Conservation (phyloP, 345 rosid genomes). For the Corchorus olitorius region DNA sequence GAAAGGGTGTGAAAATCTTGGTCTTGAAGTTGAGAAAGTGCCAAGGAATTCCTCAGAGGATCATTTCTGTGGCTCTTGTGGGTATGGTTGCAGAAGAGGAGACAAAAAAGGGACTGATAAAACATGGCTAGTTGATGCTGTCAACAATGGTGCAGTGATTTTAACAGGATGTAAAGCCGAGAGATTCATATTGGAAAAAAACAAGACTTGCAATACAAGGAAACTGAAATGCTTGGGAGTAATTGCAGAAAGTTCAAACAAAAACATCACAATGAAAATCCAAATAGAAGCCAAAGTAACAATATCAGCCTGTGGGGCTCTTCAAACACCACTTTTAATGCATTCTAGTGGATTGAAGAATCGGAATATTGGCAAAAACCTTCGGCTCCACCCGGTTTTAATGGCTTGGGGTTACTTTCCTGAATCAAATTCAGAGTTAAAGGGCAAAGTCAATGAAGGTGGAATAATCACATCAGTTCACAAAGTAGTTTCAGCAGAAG, state of each 20-base stretch:
- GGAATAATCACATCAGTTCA: slow-evolving; percentile 65
- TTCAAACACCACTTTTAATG: slow-evolving; percentile 80
- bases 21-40: slow-evolving; percentile 50
- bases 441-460: slow-evolving; percentile 54
- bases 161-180: slow-evolving; percentile 86
- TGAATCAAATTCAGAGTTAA: slow-evolving; percentile 47
- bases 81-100: slow-evolving; percentile 76
- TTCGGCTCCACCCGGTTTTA: slow-evolving; percentile 78
- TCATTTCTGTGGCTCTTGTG: slow-evolving; percentile 87
- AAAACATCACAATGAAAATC: slow-evolving; percentile 41
- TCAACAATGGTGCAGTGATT: slow-evolving; percentile 63
- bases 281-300: slow-evolving; percentile 78
- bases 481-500: slow-evolving; percentile 44
- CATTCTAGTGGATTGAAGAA: slow-evolving; percentile 79
- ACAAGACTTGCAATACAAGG: slow-evolving; percentile 31
- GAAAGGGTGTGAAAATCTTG: slow-evolving; percentile 75
- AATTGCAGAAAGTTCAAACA: slow-evolving; percentile 42
- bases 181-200: slow-evolving; percentile 51
- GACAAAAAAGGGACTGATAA: slow-evolving; percentile 82
- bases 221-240: slow-evolving; percentile 77
- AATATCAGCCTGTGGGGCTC: slow-evolving; percentile 80
- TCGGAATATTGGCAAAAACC: slow-evolving; percentile 68
- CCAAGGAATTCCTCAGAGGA: slow-evolving; percentile 69
- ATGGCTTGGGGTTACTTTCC: slow-evolving; percentile 98
- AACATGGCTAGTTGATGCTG: slow-evolving; percentile 90